phyloP scores from a whole-genome alignment of 108 stramenopile species.

The Fragilariopsis cylindrus region DNA sequence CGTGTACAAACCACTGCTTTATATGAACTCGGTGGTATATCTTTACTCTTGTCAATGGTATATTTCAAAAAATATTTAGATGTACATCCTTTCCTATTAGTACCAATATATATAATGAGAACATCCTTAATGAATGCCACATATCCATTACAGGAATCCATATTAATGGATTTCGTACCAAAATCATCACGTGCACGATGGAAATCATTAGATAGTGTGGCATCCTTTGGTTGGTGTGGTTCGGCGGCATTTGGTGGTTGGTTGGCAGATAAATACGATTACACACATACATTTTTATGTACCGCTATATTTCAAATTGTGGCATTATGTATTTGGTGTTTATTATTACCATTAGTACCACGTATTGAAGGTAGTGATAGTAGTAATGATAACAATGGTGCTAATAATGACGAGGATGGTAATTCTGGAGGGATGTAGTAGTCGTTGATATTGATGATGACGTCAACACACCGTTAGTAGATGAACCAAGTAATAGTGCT shows the following conservation, averaged over 20 bases:
- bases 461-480: no score
- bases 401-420: neutral
- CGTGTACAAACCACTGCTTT: conserved; percentile 55
- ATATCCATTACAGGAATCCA: conserved; percentile 52
- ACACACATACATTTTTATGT: conserved; percentile 62
- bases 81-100: conserved; percentile 35
- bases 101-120: conserved; percentile 58
- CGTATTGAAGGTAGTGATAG: conserved; percentile 29
- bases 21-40: conserved; percentile 33
- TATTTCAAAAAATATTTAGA: conserved; percentile 46
- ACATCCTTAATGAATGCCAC: conserved; percentile 61
- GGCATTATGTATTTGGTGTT: conserved; percentile 25
- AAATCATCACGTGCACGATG: conserved; percentile 60
- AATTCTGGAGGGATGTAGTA: neutral
- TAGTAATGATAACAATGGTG: neutral
- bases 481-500: no score
- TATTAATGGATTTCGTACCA: conserved; percentile 72
- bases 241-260: conserved; percentile 72
- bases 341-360: conserved; percentile 56
- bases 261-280: conserved; percentile 62
- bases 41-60: conserved; percentile 49
- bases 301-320: conserved; percentile 62
- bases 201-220: conserved; percentile 63
- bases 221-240: conserved; percentile 78
- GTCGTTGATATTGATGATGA: neutral